Conservation (phyloP, 768 basidiomycete genomes). For the Podaxis sp. region DNA sequence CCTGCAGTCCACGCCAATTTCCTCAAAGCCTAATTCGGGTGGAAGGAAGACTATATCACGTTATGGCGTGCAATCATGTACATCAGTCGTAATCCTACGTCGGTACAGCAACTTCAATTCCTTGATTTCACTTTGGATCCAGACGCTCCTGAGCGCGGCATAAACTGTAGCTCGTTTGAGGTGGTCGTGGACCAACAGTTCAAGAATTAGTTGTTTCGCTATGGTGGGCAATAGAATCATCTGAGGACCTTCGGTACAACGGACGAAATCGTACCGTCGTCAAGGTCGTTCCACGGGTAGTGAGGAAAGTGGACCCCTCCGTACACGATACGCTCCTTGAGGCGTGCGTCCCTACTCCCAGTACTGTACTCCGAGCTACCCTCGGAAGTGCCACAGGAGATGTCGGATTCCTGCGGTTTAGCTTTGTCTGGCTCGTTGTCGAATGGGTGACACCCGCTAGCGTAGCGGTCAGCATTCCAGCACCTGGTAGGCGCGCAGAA, state of each 20-base stretch:
- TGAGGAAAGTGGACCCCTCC: conserved; percentile 57
- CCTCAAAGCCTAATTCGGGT: conserved; percentile 58
- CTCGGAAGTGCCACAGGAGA: background rate
- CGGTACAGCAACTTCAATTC: conserved; percentile 63
- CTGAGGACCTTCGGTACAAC: too few relatives aligned
- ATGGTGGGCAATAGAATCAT: background rate
- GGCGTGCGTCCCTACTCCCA: conserved; percentile 20
- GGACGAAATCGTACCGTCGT: conserved; percentile 47
- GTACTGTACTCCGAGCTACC: background rate
- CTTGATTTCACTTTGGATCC: conserved; percentile 64
- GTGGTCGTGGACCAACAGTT: conserved; percentile 61
- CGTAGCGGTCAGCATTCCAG: background rate
- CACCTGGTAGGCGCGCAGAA: background rate
- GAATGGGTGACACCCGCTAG: conserved; percentile 75
- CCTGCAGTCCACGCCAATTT: conserved; percentile 80
- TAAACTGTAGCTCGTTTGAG: conserved; percentile 60
- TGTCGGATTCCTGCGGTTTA: background rate
- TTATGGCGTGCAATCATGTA: background rate
- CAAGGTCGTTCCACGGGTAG: conserved; percentile 52
- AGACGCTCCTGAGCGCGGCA: conserved; percentile 56
- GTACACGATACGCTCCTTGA: conserved; percentile 69
- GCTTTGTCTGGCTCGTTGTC: conserved; percentile 48
- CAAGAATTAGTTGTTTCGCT: conserved; percentile 60
- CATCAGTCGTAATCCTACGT: conserved; percentile 40
- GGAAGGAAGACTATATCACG: background rate